These are phyloP conservation scores for Akanthomyces uredinophilus DNA, from an alignment of 2,329 filamentous ascomycete species.

Conservation along the genomic window DNA sequence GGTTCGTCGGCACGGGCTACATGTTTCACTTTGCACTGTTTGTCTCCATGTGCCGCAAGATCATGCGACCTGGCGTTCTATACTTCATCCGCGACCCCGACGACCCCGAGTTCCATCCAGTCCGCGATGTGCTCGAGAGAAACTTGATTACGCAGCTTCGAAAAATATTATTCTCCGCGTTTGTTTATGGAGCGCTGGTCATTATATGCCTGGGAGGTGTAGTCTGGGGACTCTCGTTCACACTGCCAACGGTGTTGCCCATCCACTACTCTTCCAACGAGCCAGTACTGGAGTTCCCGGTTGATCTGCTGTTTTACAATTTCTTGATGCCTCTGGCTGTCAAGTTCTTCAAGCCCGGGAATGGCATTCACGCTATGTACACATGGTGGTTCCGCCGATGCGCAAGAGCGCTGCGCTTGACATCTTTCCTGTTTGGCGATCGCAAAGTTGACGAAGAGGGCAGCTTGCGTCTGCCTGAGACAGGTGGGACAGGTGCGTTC, in stretches of 20 bases:
- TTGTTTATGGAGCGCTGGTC: slow-evolving; percentile 91
- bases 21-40: slow-evolving; percentile 99
- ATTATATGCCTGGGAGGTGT: slow-evolving; percentile 91
- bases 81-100: slow-evolving; percentile 98
- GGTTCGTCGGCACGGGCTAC: slow-evolving; percentile 97
- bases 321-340: slow-evolving; percentile 88
- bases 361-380: slow-evolving; percentile 79
- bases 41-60: slow-evolving; percentile 97
- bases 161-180: slow-evolving; percentile 92
- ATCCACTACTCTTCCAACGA: slow-evolving; percentile 92
- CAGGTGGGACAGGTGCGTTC: slow-evolving; percentile 33
- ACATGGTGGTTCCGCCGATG: slow-evolving; percentile 94
- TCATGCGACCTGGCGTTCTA: slow-evolving; percentile 88
- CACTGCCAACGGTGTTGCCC: slow-evolving; percentile 69
- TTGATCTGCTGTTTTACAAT: slow-evolving; percentile 94
- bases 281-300: slow-evolving; percentile 87
- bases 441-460: slow-evolving; percentile 78
- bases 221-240: slow-evolving; percentile 78
- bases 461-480: slow-evolving; percentile 43
- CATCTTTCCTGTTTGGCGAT: slow-evolving; percentile 90
- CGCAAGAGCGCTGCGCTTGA: slow-evolving; percentile 72
- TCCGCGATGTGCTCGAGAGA: slow-evolving; percentile 91
- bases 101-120: slow-evolving; percentile 95
- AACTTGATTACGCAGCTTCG: slow-evolving; percentile 88
- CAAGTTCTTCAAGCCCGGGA: slow-evolving; percentile 77